Evolutionary conservation across 306 rosid genomes (phyloP), one percentile per base, ranked within the genome.

Genomic region (Cucumis sativus): DNA sequence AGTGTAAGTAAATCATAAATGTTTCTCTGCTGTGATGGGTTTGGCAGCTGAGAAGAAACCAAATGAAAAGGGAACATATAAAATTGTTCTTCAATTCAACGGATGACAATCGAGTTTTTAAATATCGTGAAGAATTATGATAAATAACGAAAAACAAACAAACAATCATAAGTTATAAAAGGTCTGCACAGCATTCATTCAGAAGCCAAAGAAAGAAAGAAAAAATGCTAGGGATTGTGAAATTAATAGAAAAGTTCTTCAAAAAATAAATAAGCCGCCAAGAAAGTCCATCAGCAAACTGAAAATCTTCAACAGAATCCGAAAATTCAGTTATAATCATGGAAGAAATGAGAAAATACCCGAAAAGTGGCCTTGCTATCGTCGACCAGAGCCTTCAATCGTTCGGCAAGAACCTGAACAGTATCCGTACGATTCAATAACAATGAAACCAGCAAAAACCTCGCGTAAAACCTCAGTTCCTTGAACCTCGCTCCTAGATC

Each of bases 381-480:
- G 13, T 92, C 98, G 63, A 96, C 91, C 69, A 92, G 80, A 74
- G 93, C 86, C 61, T 82, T 86, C 81, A 96, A 86, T 64, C 90
- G 90, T 62, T 96, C 92, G 28, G 86, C 67, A 13, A 96, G 97
- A 47, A 86, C 87, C 74, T 82, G 84, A 41, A 96, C 89, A 85
- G 85, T 90, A 65, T 92, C 98, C 67, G 85, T 62, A 30, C 96
- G 92, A 90, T 88, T 91, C 77, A 96, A 65, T 82, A 96, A 83
- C 85, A 96, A 67, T 7, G 99, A 85, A 60, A 96, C 99, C 54
- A 89, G 74, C 87, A 96, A 82, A 76, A 96, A 96, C 82, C 99
- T 86, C 0, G 99, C 99, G 85, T 92, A 96, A 62, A 96, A 96
- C 52, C 99, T 78, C 81, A 96, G 57, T 81, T 92, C 96, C 92